phyloP scores from a whole-genome alignment of 176 grass and related monocot genomes.

The Triticum aestivum region DNA sequence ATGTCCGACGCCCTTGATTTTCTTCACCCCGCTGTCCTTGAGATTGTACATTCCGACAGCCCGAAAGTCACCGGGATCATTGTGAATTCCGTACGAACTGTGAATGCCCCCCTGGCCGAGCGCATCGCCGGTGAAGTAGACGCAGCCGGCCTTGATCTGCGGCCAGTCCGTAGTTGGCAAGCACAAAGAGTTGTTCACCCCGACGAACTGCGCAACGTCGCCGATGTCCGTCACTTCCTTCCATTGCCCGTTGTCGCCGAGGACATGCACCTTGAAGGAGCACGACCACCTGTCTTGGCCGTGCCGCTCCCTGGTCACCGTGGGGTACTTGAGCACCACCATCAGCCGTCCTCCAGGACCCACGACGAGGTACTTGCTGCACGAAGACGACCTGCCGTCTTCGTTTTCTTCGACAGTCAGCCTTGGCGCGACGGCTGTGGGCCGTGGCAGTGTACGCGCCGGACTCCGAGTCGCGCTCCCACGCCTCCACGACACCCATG shows the following conservation, averaged over 20 bases:
- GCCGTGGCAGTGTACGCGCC: neutral
- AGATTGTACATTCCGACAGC: neutral
- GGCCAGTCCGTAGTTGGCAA: neutral
- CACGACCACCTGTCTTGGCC: neutral
- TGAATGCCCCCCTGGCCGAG: neutral
- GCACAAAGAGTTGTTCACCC: neutral
- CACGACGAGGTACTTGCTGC: neutral
- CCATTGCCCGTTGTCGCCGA: neutral
- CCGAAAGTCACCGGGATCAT: neutral
- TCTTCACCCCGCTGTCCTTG: neutral
- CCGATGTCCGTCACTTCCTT: neutral
- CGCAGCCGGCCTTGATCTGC: neutral
- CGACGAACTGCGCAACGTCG: neutral
- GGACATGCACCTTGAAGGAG: slow-evolving; percentile 13
- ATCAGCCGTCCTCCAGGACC: neutral
- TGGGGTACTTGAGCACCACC: neutral
- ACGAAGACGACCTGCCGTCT: neutral
- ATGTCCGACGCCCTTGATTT: neutral
- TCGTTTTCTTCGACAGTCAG: neutral
- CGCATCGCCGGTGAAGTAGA: neutral
- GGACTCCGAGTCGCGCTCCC: neutral
- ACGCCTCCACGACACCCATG: neutral
- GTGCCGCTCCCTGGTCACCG: neutral
- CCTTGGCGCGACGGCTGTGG: neutral
- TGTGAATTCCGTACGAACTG: neutral